A percentile compares a stretch with the other conserved stretches of the same genome.
These are phyloP conservation scores for Mycena rosella DNA, from an alignment of 768 basidiomycete genomes.

Conservation along the genomic window DNA sequence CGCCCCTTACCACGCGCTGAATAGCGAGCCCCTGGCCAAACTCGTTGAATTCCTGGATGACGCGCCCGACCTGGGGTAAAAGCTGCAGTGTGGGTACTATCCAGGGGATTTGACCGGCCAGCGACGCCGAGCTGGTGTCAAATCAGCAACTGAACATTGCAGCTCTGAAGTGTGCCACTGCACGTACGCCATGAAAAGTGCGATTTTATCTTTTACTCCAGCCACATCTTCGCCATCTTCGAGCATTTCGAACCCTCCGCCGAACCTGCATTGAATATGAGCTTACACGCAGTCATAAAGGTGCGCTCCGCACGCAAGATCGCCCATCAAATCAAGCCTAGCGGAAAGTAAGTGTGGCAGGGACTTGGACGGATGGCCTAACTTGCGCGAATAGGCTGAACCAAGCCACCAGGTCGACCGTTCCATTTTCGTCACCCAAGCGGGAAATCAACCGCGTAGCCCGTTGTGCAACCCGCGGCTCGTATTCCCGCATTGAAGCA, in stretches of 20 bases:
- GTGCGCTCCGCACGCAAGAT: conserved; percentile 49
- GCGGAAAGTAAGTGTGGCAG: background rate
- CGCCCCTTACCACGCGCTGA: conserved; percentile 20
- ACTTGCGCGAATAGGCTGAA: conserved; percentile 55
- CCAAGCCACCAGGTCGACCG: conserved; percentile 50
- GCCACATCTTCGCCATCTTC: conserved; percentile 56
- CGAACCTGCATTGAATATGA: conserved; percentile 30
- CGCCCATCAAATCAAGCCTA: conserved; percentile 55
- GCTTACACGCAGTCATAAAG: background rate
- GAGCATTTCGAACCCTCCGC: conserved; percentile 47
- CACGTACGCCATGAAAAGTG: conserved; percentile 56
- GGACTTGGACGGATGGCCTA: background rate
- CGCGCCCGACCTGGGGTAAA: conserved; percentile 13
- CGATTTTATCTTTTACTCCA: conserved; percentile 57
- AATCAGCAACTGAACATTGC: background rate
- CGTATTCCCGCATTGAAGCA: conserved; percentile 59
- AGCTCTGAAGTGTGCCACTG: background rate
- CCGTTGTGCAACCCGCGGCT: conserved; percentile 51
- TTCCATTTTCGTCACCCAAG: conserved; percentile 44
- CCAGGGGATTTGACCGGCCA: conserved; percentile 49
- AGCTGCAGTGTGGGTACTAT: conserved; percentile 14
- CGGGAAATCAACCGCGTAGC: conserved; percentile 54
- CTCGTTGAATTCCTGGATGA: conserved; percentile 17
- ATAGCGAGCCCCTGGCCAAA: conserved; percentile 15
- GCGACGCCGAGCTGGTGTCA: conserved; percentile 45